Conservation (phyloP, 441 rosid species). For the Flueggea neowawraea region DNA sequence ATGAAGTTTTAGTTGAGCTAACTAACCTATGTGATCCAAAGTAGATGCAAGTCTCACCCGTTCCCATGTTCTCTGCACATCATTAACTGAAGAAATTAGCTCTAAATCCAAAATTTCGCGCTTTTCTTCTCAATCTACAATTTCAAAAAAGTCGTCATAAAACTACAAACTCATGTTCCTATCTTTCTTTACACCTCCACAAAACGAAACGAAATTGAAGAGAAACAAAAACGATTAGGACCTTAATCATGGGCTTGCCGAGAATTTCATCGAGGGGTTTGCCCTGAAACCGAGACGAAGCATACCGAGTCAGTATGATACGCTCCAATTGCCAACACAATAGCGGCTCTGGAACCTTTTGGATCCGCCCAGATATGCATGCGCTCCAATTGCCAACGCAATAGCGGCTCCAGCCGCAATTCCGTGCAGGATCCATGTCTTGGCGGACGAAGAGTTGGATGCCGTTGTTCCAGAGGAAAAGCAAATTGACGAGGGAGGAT, state of each 20-base stretch:
- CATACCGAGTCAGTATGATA: constrained; percentile 87
- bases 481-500: too few relatives aligned
- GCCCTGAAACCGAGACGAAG: constrained; percentile 86
- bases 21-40: constrained; percentile 71
- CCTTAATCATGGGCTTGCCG: constrained; percentile 99
- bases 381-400: constrained; percentile 65
- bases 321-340: too few relatives aligned
- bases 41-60: too few relatives aligned
- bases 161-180: too few relatives aligned
- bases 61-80: too few relatives aligned
- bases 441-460: constrained; percentile 38
- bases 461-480: constrained; percentile 42
- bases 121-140: too few relatives aligned
- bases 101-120: too few relatives aligned
- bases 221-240: constrained; percentile 15
- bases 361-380: constrained; percentile 50
- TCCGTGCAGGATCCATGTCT: constrained; percentile 65
- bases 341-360: constrained; percentile 66
- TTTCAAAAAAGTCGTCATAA: too few relatives aligned
- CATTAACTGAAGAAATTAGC: too few relatives aligned
- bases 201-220: constrained; percentile 1
- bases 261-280: constrained; percentile 82
- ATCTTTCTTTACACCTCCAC: too few relatives aligned
- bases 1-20: background rate
- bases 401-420: constrained; percentile 68